phyloP scores from a whole-genome alignment of 768 basidiomycete genomes.

The Daedaleopsis sinensis region DNA sequence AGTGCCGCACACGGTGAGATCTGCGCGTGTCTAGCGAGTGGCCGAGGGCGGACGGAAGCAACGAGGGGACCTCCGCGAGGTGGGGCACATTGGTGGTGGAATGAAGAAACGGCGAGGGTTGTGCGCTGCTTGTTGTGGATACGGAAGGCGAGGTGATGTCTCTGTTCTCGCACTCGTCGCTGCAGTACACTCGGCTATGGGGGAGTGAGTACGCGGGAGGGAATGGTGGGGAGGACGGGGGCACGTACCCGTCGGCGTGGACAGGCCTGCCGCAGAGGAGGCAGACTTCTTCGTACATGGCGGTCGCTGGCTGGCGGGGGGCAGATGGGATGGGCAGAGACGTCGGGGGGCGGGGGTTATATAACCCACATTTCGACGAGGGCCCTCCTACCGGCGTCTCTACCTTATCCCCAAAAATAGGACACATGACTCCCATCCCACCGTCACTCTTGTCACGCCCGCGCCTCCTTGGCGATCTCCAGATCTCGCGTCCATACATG shows the following conservation, averaged over 20 bases:
- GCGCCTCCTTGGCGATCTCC: slow-evolving; percentile 19
- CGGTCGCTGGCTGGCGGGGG: neutral
- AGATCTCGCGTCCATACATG: slow-evolving; percentile 8
- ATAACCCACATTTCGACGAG: slow-evolving; percentile 12
- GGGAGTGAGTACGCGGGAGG: slow-evolving; percentile 14
- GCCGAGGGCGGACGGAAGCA: slow-evolving; percentile 61
- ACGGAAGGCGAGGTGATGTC: slow-evolving; percentile 70
- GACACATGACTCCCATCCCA: slow-evolving; percentile 17
- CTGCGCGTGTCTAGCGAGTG: slow-evolving; percentile 47
- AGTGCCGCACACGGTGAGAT: slow-evolving; percentile 50
- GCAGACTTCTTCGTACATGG: slow-evolving; percentile 82
- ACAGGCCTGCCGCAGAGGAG: slow-evolving; percentile 71
- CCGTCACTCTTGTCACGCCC: slow-evolving; percentile 18
- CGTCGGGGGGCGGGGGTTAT: slow-evolving; percentile 15
- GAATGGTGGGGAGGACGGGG: slow-evolving; percentile 14
- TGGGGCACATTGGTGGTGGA: slow-evolving; percentile 40
- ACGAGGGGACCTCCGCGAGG: slow-evolving; percentile 65
- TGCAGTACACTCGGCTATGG: slow-evolving; percentile 68
- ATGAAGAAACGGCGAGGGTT: slow-evolving; percentile 66
- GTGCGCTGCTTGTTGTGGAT: slow-evolving; percentile 66
- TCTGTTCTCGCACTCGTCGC: slow-evolving; percentile 62
- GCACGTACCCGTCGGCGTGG: slow-evolving; percentile 59
- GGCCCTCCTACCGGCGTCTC: neutral
- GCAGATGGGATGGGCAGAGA: neutral
- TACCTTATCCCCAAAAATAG: slow-evolving; percentile 16